Evolutionary conservation across 176 grass and related monocot genomes (phyloP).

Genomic region (Musa itinerans): DNA sequence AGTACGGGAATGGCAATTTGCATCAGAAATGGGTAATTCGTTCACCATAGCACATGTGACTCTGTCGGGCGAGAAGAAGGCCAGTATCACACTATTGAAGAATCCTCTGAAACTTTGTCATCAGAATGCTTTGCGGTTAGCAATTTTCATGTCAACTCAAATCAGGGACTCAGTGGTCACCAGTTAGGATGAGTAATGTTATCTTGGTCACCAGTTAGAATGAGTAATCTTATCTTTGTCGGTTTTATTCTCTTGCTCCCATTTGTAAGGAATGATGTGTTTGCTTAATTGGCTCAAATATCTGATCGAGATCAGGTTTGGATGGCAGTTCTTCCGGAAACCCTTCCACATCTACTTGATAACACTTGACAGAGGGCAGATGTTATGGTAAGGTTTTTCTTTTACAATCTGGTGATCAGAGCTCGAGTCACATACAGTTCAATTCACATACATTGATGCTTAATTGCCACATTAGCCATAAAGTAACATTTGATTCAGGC

Average conservation of each 20-base stretch:
- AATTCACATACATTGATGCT: too few relatives aligned
- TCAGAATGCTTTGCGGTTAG: slow-evolving; percentile 47
- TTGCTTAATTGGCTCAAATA: background rate
- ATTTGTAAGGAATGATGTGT: background rate
- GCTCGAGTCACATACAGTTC: too few relatives aligned
- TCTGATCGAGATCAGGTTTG: too few relatives aligned
- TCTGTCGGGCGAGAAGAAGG: slow-evolving; percentile 34
- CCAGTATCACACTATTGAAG: slow-evolving; percentile 48
- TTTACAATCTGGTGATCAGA: too few relatives aligned
- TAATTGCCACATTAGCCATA: too few relatives aligned
- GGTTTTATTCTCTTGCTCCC: background rate
- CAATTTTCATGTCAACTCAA: slow-evolving; percentile 45
- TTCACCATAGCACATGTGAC: slow-evolving; percentile 72
- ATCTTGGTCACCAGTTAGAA: background rate
- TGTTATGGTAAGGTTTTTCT: too few relatives aligned
- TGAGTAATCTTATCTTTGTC: background rate
- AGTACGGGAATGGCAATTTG: slow-evolving; percentile 81
- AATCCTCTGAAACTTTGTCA: slow-evolving; percentile 56
- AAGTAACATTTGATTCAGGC: too few relatives aligned
- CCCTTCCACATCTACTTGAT: too few relatives aligned
- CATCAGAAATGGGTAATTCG: slow-evolving; percentile 47
- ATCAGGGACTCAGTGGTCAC: background rate
- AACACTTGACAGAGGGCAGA: too few relatives aligned
- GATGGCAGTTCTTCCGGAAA: too few relatives aligned
- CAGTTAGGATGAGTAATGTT: background rate